These are phyloP conservation scores for Vitis riparia DNA, from an alignment of 164 flowering plant species.

Conservation along the genomic window DNA sequence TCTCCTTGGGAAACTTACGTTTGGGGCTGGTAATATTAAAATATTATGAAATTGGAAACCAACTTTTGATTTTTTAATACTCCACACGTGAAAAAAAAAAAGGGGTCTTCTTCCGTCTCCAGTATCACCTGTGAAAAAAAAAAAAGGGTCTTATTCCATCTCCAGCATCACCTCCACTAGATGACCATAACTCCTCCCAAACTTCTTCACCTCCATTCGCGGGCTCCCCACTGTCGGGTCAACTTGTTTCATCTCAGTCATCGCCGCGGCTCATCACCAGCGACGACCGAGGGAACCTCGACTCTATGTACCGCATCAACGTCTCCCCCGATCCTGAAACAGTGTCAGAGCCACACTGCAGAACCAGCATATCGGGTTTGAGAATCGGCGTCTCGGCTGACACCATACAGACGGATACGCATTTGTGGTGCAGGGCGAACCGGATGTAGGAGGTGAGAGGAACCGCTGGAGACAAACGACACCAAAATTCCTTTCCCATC, in stretches of 20 bases:
- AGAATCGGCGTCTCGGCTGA: conserved; percentile 21
- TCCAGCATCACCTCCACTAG: conserved; percentile 65
- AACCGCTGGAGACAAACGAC: conserved; percentile 16
- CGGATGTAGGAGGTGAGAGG: conserved; percentile 36
- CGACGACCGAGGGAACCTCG: conserved; percentile 55
- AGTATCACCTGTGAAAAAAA: no score
- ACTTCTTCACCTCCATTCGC: no score
- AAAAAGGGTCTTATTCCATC: background rate
- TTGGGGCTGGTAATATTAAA: no score
- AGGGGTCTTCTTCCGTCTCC: no score
- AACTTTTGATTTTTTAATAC: no score
- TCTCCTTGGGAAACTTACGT: no score
- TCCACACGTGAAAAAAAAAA: no score
- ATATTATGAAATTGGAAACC: no score
- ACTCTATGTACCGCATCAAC: conserved; percentile 44
- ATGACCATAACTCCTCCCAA: no score
- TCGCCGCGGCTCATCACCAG: conserved; percentile 10
- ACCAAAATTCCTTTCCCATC: no score
- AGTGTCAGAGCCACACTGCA: conserved; percentile 39
- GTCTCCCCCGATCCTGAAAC: conserved; percentile 44
- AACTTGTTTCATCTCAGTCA: conserved; percentile 24
- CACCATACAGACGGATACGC: conserved; percentile 32
- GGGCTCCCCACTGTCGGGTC: conserved; percentile 55
- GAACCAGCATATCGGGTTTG: conserved; percentile 19
- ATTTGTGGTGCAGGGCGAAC: conserved; percentile 47